Evolutionary conservation across 176 grass and related monocot genomes (phyloP).

Genomic region (Alopecurus myosuroides): DNA sequence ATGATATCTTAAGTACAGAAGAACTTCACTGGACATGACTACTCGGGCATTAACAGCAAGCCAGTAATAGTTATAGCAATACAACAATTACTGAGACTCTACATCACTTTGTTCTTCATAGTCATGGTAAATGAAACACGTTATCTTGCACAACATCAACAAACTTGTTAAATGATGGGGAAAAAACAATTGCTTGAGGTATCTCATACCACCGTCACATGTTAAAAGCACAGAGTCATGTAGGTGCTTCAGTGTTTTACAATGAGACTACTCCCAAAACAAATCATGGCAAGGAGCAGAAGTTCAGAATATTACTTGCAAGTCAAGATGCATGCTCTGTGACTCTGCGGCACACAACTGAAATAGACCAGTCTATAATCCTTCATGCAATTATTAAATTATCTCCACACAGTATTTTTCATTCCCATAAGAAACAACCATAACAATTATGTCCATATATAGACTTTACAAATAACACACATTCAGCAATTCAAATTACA

Average conservation of each 20-base stretch:
- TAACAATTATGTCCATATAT: constrained; percentile 8
- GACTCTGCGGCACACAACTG: not conserved
- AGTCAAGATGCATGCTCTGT: not conserved
- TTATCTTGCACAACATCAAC: not conserved
- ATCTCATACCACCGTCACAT: not conserved
- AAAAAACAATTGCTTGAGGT: not conserved
- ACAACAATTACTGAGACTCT: not conserved
- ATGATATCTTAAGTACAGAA: not conserved
- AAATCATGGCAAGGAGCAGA: not conserved
- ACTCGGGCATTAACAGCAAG: not conserved
- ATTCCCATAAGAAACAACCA: not conserved
- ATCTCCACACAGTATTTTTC: not conserved
- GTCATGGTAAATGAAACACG: not conserved
- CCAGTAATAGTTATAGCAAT: constrained; percentile 5
- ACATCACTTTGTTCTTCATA: not conserved
- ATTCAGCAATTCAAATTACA: not conserved
- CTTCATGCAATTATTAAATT: not conserved
- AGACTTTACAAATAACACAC: not conserved
- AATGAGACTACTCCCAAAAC: not conserved
- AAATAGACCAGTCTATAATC: constrained; percentile 2
- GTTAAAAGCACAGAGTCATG: not conserved
- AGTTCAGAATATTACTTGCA: not conserved
- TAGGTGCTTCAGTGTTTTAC: not conserved
- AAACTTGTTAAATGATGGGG: not conserved
- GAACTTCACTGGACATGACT: not conserved